Evolutionary conservation across 768 basidiomycete genomes (phyloP), one percentile per base, ranked within the genome.

Genomic region (Trametes punicea): DNA sequence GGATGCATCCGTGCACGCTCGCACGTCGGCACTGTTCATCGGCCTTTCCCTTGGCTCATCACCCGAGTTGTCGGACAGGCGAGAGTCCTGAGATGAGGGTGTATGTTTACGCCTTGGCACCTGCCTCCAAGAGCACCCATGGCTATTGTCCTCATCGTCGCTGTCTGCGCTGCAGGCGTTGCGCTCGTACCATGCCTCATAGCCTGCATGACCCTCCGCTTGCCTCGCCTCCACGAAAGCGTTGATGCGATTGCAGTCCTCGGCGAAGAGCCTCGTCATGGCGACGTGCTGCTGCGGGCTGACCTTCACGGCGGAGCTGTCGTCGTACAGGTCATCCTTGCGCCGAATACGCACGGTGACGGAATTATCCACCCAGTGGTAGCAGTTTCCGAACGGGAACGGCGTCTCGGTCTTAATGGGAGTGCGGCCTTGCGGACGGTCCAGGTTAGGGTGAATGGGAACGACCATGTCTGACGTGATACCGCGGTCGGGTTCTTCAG

Each of bases 391-490:
- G 26, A 56, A 49, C 6, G 55, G 55, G 40, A 56, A 56, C 1
- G 55, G 29, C 10, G 46, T 20, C n/a, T 41, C 25, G 16, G 55
- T n/a, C 3, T 26, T 15, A 10, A 56, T 15, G 5, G 55, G 39
- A 0, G 3, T 7, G 5, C 47, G 46, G 1, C 55, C 55, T 2
- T n/a, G 30, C 1, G 55, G 40, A 33, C 44, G 39, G 7, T 5
- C 7, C 21, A 11, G 4, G n/a, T 56, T 56, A 0, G 55, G 47
- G 20, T 31, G 34, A n/a, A 56, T 56, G 30, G 55, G 55, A 2
- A 56, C 44, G 20, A 42, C 46, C 55, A 56, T 56, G 16, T 56
- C 55, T 0, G 46, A 20, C 5, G 55, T 49, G 39, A 56, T 56
- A 16, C 55, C 55, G 16, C n/a, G 1, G 16, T 26, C 47, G 2